phyloP scores from a whole-genome alignment of 108 stramenopile species.

The Skeletonema tropicum region DNA sequence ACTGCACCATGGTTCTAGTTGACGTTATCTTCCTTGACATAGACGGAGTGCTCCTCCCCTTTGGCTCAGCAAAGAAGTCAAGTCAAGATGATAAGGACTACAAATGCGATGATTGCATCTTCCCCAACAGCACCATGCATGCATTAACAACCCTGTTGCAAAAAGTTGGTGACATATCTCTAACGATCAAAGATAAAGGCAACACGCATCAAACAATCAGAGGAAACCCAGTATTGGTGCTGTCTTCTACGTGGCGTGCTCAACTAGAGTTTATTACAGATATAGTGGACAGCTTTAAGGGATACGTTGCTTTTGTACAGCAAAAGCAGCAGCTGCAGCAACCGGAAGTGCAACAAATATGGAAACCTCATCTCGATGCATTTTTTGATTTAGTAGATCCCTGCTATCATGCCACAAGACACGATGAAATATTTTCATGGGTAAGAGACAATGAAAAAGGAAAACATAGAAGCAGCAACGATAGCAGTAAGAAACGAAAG shows the following conservation, averaged over 20 bases:
- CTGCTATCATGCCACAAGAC: slow-evolving; percentile 58
- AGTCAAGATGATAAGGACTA: not conserved
- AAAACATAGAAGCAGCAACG: not conserved
- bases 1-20: slow-evolving; percentile 4
- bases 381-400: slow-evolving; percentile 72
- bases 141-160: slow-evolving; percentile 49
- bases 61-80: slow-evolving; percentile 32
- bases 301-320: slow-evolving; percentile 21
- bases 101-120: slow-evolving; percentile 37
- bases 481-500: slow-evolving; percentile 2
- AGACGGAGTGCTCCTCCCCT: slow-evolving; percentile 80
- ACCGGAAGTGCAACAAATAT: not conserved
- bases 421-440: slow-evolving; percentile 72
- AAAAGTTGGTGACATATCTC: slow-evolving; percentile 5
- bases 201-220: slow-evolving; percentile 2
- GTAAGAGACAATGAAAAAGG: not conserved
- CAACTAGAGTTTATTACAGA: slow-evolving; percentile 54
- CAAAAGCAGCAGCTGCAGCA: slow-evolving; percentile 1
- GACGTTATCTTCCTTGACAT: slow-evolving; percentile 76
- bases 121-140: slow-evolving; percentile 57
- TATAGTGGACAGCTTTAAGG: slow-evolving; percentile 55
- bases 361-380: slow-evolving; percentile 27
- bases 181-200: not conserved
- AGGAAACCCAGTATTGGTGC: slow-evolving; percentile 42
- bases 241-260: slow-evolving; percentile 75